Base-by-base conservation (phyloP, 257 asterid genomes). In the Pogostemon cablin region DNA sequence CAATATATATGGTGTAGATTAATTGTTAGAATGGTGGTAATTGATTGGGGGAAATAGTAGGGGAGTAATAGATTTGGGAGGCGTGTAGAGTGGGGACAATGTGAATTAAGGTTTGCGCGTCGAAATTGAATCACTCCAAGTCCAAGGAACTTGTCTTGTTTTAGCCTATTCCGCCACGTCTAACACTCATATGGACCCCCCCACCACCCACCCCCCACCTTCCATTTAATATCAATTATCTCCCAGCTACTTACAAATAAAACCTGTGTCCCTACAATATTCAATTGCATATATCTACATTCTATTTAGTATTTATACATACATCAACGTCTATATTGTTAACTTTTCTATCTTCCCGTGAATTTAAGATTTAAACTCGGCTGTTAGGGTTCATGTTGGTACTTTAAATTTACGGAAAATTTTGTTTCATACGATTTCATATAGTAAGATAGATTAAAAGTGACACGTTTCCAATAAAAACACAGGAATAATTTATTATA, bases 61-160 rank as follows among this genome's bases (percentile, higher is more conserved):
- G 65, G 52, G 11, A 20, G 54, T 25, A 44, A 57, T 43, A 9
- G 12, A 11, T 35, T 65, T 65, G 32, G 1, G 3, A 35, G 32
- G 32, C 3, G 63, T 10, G 58, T 38, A 58, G 73, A 32, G 73
- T 73, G 72, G 78, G 72, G 78, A 73, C 78, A 44, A 65, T 57
- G 37, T 37, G 67, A 56, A 65, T 66, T 73, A 74, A 74, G 73
- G 78, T 65, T 56, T 37, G 58, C 9, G 43, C 41, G 35, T 65
- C 65, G 58, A 56, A 56, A 55, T 56, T 41, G 40, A 69, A 54
- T 42, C 54, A 35, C n/a, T 12, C 46, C 46, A 34, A 65, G 32
- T 12, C 46, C 46, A 34, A 65, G 32, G 32, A 56, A 73, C 20
- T 55, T 41, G 44, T 65, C 78, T 56, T 50, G 62, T 73, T 73